Evolutionary conservation across 352 stramenopile species (phyloP), one percentile per base, ranked within the genome.

Genomic region (Ophiocytium majus): DNA sequence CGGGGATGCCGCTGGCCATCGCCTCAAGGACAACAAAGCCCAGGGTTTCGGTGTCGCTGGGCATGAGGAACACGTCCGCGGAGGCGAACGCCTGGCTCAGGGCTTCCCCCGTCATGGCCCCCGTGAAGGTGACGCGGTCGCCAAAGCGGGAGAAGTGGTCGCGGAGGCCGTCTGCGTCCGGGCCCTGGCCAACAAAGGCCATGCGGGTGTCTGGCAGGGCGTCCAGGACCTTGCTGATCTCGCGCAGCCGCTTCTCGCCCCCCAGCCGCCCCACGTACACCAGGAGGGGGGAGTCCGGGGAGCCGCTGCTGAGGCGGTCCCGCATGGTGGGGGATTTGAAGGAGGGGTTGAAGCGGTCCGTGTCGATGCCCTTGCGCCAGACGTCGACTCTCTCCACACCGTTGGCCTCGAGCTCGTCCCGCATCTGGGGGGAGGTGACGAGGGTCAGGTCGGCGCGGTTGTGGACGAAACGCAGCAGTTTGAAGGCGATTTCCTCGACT

Each of bases 11-110:
- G 79, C 82, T 91, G 5, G 93, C 93, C 92, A 96, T 95, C 66
- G 90, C 92, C 88, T 96, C 93, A 86, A 96, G 89, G 17, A 95
- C 92, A 9, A 96, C 93, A 89, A 95, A 95, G 0, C 93, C 92
- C 5, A 96, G 87, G 10, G 93, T 95, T 87, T 96, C 93, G 0
- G 90, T 93, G 81, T 94, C 91, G 71, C 89, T 94, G 0, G 93
- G 92, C 92, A 95, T 95, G 0, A 94, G 79, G 90, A 96, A 96
- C 0, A 92, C 88, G 87, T 96, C 93, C 10, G 90, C 92, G 0
- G 88, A 90, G 9, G 90, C 90, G 76, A 91, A 92, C 0, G 86
- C 88, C 80, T 89, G 57, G 66, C 86, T 91, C 57, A 92, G 83
- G n/a, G 89, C 74, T 66, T 91, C 85, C 9, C 90, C 88, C 17